Conservation (phyloP, 2,329 filamentous ascomycete species). For the Sphaerulina vaccinii region DNA sequence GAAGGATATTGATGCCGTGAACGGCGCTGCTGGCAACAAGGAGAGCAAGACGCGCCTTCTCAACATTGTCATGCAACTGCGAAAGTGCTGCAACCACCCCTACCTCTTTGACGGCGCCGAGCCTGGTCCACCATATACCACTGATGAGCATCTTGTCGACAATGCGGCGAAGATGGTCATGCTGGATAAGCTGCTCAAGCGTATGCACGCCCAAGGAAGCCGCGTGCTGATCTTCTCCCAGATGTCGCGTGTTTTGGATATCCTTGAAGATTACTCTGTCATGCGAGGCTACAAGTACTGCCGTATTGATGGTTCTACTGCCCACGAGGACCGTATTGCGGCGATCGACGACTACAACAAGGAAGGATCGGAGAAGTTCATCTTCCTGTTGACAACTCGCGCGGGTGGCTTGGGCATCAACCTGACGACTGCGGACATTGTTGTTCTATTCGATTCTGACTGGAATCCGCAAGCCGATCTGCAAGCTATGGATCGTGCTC, state of each 20-base stretch:
- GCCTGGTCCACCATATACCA: slow-evolving; percentile 95
- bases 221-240: slow-evolving; percentile 98
- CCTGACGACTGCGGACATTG: slow-evolving; percentile 89
- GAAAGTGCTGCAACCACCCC: slow-evolving; percentile 98
- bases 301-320: slow-evolving; percentile 93
- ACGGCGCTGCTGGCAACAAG: slow-evolving; percentile 90
- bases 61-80: slow-evolving; percentile 99
- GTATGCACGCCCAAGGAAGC: slow-evolving; percentile 82
- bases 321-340: slow-evolving; percentile 94
- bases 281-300: slow-evolving; percentile 95
- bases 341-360: slow-evolving; percentile 99
- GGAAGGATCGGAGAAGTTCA: slow-evolving; percentile 89
- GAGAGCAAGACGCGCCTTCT: slow-evolving; percentile 96
- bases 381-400: slow-evolving; percentile 92
- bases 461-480: slow-evolving; percentile 99
- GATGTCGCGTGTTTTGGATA: slow-evolving; percentile 96
- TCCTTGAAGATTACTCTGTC: slow-evolving; percentile 96
- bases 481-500: slow-evolving; percentile 97
- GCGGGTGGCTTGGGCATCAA: slow-evolving; percentile 97
- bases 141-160: slow-evolving; percentile 89
- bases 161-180: slow-evolving; percentile 98
- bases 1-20: slow-evolving; percentile 98
- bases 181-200: slow-evolving; percentile 82
- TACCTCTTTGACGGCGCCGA: slow-evolving; percentile 98
- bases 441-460: slow-evolving; percentile 94